These are phyloP conservation scores for Pythium vanterpoolii DNA, from an alignment of 352 stramenopile genomes.

Conservation along the genomic window DNA sequence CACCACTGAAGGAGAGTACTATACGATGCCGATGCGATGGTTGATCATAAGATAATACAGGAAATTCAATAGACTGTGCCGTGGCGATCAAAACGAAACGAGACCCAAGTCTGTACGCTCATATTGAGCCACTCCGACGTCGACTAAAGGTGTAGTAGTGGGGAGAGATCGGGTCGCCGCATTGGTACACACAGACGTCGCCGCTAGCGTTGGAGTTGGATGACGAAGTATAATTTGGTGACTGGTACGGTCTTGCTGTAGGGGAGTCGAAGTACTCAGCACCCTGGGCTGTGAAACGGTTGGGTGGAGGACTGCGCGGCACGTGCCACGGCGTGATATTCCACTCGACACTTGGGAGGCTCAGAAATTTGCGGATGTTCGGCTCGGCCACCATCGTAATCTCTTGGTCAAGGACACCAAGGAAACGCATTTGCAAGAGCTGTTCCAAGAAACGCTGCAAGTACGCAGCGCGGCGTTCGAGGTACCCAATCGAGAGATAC, in stretches of 20 bases:
- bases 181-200: background rate
- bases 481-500: slow-evolving; percentile 45
- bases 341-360: slow-evolving; percentile 71
- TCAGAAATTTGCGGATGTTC: slow-evolving; percentile 57
- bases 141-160: slow-evolving; percentile 34
- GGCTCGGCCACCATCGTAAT: slow-evolving; percentile 67
- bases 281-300: background rate
- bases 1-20: no score
- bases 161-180: slow-evolving; percentile 16
- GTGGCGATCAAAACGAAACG: no score
- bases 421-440: slow-evolving; percentile 50
- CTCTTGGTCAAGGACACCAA: slow-evolving; percentile 61
- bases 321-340: slow-evolving; percentile 50
- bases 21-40: background rate
- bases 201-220: slow-evolving; percentile 26
- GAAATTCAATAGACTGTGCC: background rate
- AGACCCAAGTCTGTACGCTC: slow-evolving; percentile 1
- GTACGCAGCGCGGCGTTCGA: slow-evolving; percentile 54
- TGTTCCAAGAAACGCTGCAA: slow-evolving; percentile 68
- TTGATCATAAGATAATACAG: background rate
- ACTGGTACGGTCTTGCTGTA: slow-evolving; percentile 5
- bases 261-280: background rate
- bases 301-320: background rate
- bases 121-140: slow-evolving; percentile 58
- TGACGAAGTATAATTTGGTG: slow-evolving; percentile 25